A percentile compares a stretch with the other conserved stretches of the same genome.
phyloP scores from a whole-genome alignment of 2,329 filamentous ascomycete genomes.

The Cercospora sojina region DNA sequence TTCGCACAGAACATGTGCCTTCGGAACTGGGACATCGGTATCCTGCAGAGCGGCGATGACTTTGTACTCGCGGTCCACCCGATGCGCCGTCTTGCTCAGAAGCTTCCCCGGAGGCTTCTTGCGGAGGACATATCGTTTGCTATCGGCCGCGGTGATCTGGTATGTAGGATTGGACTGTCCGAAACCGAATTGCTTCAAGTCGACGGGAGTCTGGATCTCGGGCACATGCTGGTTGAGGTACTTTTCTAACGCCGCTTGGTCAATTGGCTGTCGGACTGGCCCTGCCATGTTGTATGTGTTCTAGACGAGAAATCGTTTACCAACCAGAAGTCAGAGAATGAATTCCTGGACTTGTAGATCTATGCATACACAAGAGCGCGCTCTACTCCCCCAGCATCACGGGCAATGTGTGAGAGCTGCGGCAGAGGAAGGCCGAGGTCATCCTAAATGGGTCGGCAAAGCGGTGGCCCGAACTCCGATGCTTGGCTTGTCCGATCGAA shows the following conservation, averaged over 20 bases:
- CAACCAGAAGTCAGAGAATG: not conserved
- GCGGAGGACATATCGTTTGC: conserved; percentile 77
- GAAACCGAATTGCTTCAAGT: conserved; percentile 92
- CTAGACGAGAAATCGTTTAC: not conserved
- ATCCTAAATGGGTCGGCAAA: not conserved
- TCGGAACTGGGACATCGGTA: conserved; percentile 84
- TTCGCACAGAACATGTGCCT: conserved; percentile 79
- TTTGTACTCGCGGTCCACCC: conserved; percentile 92
- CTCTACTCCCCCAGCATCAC: not conserved
- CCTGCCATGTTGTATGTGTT: conserved; percentile 65
- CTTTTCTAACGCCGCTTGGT: conserved; percentile 71
- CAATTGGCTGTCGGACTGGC: conserved; percentile 82
- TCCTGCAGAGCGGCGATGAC: conserved; percentile 78
- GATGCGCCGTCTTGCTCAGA: conserved; percentile 88
- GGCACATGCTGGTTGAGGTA: conserved; percentile 78
- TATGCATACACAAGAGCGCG: not conserved
- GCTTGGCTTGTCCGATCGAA: too few relatives aligned
- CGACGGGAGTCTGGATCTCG: conserved; percentile 74
- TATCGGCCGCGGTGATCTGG: conserved; percentile 72
- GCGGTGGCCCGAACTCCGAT: not conserved
- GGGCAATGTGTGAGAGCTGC: not conserved
- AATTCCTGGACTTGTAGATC: not conserved
- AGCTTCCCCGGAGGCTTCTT: conserved; percentile 96
- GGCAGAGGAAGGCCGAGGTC: conserved; percentile 3
- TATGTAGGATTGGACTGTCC: conserved; percentile 92